These are phyloP conservation scores for Scheffersomyces lignosus DNA, from an alignment of 805 yeast species.

Conservation along the genomic window DNA sequence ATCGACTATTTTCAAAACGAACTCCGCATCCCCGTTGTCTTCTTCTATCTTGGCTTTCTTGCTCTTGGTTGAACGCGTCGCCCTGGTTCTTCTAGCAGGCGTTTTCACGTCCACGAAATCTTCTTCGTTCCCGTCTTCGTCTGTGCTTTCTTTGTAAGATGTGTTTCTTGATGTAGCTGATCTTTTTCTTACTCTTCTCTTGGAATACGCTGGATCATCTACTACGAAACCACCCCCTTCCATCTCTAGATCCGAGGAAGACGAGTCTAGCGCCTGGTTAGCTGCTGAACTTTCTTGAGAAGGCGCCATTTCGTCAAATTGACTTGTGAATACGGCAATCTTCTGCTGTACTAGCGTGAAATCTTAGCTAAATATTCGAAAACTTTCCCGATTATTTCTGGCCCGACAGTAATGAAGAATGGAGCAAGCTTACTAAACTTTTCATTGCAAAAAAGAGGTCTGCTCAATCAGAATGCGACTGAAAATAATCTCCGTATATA, in stretches of 20 bases:
- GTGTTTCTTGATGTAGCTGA: constrained; percentile 8
- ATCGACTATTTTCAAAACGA: constrained; percentile 14
- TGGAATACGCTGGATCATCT: constrained; percentile 33
- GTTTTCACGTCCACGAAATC: constrained; percentile 8
- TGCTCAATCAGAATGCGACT: too few species aligned
- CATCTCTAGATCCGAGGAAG: not conserved
- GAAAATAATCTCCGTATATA: too few species aligned
- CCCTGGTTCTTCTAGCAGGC: constrained; percentile 10
- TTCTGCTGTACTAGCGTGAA: not conserved
- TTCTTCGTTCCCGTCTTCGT: constrained; percentile 14
- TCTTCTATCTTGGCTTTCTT: constrained; percentile 5
- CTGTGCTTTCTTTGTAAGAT: constrained; percentile 27
- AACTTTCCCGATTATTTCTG: too few species aligned
- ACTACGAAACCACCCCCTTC: constrained; percentile 42
- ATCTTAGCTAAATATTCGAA: not conserved
- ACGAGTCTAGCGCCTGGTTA: not conserved
- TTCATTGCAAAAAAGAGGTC: too few species aligned
- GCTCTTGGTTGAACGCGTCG: constrained; percentile 8
- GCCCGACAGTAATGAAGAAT: too few species aligned
- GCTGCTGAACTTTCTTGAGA: not conserved
- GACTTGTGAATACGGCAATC: too few species aligned
- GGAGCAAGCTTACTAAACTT: too few species aligned
- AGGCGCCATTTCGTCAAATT: too few species aligned
- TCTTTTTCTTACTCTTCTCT: constrained; percentile 16
- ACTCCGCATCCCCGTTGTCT: constrained; percentile 16